phyloP scores from a whole-genome alignment of 2,329 filamentous ascomycete species.

The Zymoseptoria brevis region DNA sequence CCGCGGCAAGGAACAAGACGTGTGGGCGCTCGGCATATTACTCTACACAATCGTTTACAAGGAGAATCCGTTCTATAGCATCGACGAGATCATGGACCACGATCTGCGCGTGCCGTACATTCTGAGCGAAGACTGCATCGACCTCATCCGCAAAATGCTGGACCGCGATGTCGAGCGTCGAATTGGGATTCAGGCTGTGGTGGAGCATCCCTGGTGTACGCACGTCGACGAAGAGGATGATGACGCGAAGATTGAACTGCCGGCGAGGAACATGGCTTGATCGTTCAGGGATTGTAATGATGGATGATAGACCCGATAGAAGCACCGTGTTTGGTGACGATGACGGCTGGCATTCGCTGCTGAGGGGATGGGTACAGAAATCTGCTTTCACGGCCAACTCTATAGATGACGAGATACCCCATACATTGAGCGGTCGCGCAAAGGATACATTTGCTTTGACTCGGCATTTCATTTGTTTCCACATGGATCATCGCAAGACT shows the following conservation, averaged over 20 bases:
- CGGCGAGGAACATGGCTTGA: not conserved
- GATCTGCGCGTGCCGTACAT: constrained; percentile 84
- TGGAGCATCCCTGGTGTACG: constrained; percentile 77
- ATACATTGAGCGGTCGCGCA: not conserved
- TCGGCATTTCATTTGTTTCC: not conserved
- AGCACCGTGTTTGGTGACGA: not conserved
- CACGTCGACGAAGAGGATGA: constrained; percentile 20
- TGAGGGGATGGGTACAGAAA: not conserved
- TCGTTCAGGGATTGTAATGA: not conserved
- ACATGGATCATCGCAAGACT: not conserved
- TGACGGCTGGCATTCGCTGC: not conserved
- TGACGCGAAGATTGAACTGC: constrained; percentile 6
- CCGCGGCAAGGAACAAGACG: constrained; percentile 91
- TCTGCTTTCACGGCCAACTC: not conserved
- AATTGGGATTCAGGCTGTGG: constrained; percentile 77
- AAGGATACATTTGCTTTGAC: not conserved
- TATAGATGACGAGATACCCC: not conserved
- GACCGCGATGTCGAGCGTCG: constrained; percentile 77
- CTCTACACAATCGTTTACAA: constrained; percentile 99
- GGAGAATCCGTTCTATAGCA: constrained; percentile 97
- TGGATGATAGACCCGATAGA: not conserved
- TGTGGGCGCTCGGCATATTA: constrained; percentile 94
- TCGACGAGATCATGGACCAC: constrained; percentile 98
- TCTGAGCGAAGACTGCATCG: constrained; percentile 84
- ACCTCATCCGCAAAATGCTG: constrained; percentile 85